Conservation (phyloP, 768 basidiomycete genomes). For the Russula compacta region DNA sequence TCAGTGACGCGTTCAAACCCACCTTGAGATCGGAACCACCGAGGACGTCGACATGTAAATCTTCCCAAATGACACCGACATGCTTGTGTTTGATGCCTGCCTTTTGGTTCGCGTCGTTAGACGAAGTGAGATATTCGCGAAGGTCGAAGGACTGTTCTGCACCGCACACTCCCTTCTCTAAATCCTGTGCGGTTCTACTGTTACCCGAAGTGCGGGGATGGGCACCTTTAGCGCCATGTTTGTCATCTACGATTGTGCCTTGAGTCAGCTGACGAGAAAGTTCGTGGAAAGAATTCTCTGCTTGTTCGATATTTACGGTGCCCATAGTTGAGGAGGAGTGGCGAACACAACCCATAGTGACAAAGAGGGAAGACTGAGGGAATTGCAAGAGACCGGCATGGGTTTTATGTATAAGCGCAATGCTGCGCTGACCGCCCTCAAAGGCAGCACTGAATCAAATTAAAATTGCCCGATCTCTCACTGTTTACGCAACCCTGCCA, state of each 20-base stretch:
- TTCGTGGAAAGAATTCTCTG: conserved; percentile 10
- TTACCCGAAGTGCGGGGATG: neutral
- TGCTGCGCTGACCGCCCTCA: neutral
- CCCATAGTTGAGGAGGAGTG: conserved; percentile 4
- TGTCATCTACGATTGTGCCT: conserved; percentile 1
- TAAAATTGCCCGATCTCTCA: too few relatives aligned
- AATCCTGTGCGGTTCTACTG: conserved; percentile 20
- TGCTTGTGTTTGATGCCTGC: conserved; percentile 73
- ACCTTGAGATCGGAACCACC: conserved; percentile 59
- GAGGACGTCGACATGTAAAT: conserved; percentile 53
- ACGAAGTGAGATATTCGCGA: conserved; percentile 57
- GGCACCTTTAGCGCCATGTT: neutral
- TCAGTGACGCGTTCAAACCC: conserved; percentile 11
- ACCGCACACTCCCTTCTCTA: conserved; percentile 37
- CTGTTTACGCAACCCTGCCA: too few relatives aligned
- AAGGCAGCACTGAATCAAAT: too few relatives aligned
- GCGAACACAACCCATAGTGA: neutral
- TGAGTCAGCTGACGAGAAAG: conserved; percentile 17
- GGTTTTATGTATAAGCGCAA: neutral
- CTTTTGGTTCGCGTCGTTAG: conserved; percentile 55
- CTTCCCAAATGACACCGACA: conserved; percentile 69
- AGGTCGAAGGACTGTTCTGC: conserved; percentile 46
- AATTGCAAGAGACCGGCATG: neutral
- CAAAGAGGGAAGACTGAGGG: neutral
- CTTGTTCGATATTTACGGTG: conserved; percentile 6